phyloP scores from a whole-genome alignment of 2,329 filamentous ascomycete genomes.

The Orbilia ellipsospora region DNA sequence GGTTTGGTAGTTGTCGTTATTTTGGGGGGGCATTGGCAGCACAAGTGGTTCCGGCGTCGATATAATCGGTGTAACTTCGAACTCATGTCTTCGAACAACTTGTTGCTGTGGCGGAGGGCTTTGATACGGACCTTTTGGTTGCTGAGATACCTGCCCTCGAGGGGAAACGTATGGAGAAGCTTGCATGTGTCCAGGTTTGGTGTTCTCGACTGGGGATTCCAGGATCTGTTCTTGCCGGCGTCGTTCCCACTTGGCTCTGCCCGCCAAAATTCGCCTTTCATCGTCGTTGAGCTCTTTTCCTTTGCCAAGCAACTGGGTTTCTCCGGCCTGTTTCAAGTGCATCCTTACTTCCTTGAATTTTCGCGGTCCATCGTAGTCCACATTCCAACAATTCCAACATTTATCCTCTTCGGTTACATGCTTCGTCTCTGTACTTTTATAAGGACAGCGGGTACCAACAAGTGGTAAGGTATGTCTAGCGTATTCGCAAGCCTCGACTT shows the following conservation, averaged over 20 bases:
- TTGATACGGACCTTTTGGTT: too few relatives aligned
- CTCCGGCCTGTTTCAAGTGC: neutral
- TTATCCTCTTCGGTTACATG: neutral
- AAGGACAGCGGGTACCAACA: slow-evolving; percentile 4
- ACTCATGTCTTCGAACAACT: too few relatives aligned
- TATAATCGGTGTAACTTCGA: too few relatives aligned
- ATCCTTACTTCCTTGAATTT: slow-evolving; percentile 6
- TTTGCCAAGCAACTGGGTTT: slow-evolving; percentile 14
- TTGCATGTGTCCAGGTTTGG: too few relatives aligned
- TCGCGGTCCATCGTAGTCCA: neutral
- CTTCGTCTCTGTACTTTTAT: neutral
- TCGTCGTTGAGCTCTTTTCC: slow-evolving; percentile 4
- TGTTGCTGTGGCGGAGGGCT: too few relatives aligned
- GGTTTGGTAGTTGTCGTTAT: too few relatives aligned
- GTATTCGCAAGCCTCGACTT: slow-evolving; percentile 10
- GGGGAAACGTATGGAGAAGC: too few relatives aligned
- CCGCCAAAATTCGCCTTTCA: neutral
- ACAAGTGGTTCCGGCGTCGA: too few relatives aligned
- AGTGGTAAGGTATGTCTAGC: neutral
- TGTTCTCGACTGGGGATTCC: too few relatives aligned
- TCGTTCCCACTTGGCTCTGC: neutral
- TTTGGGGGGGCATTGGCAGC: too few relatives aligned
- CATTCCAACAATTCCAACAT: slow-evolving; percentile 25
- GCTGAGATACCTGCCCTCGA: too few relatives aligned
- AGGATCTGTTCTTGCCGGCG: too few relatives aligned